Evolutionary conservation across 1,284 basidiomycete species (phyloP).

Genomic region (Anthracocystis panici-leucophaei): DNA sequence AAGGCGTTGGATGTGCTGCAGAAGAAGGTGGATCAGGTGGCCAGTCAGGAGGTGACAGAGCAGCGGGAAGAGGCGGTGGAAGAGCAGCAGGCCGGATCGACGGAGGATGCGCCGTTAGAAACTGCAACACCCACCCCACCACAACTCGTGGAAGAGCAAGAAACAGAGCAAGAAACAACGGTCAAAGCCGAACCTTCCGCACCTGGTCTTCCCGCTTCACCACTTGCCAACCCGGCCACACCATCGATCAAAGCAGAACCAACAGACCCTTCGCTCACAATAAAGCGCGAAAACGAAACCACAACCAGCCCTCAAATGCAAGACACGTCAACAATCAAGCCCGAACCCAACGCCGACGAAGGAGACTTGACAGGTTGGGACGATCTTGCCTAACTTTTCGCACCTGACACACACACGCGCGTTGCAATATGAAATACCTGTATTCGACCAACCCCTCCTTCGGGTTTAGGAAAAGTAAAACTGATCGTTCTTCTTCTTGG

Average conservation of each 20-base stretch:
- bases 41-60: background rate
- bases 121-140: background rate
- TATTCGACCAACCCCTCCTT: background rate
- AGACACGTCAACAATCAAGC: conserved; percentile 15
- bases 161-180: background rate
- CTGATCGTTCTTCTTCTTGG: conserved; percentile 69
- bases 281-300: conserved; percentile 18
- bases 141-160: background rate
- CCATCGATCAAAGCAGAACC: background rate
- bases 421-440: background rate
- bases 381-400: conserved; percentile 21
- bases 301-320: background rate
- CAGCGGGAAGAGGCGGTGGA: background rate
- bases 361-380: conserved; percentile 48
- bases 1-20: conserved; percentile 48
- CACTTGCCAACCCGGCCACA: background rate
- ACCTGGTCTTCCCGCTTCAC: too few relatives aligned
- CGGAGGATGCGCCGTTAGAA: background rate
- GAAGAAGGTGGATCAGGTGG: conserved; percentile 17
- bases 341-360: conserved; percentile 7
- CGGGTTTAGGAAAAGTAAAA: conserved; percentile 58
- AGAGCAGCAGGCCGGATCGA: background rate
- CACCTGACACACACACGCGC: background rate
- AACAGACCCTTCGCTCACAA: background rate
- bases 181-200: background rate